Evolutionary conservation across 495 filamentous ascomycete genomes (phyloP), one percentile per base, ranked within the genome.

Genomic region (Neurospora discreta): DNA sequence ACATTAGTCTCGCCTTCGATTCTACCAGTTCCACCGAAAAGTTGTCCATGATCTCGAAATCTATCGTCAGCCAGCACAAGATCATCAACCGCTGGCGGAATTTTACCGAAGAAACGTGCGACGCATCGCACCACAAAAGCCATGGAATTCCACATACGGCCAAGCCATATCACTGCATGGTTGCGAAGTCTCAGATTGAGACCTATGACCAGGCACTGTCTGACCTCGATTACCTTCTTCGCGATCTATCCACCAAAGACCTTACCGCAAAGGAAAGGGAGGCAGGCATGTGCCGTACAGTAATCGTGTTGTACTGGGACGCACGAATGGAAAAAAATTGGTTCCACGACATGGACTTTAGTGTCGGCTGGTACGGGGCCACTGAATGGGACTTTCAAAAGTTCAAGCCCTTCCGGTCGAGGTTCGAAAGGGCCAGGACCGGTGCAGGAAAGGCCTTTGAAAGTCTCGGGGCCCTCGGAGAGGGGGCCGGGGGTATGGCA

Each of bases 121-220:
- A 46, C 43, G 43, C 43, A 0, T 1, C 9, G 9, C 9, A 46
- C 43, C 43, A 46, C n/a, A 13, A 13, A 11, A 46, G 0, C 8
- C n/a, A 11, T 9, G 3, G 0, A 0, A 20, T 5, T 0, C 1
- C 43, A 3, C 43, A 46, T 23, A 46, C 43, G 3, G 43, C 43
- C 3, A 46, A 0, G 43, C 43, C 43, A 0, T 46, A 46, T 46
- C 43, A 46, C 9, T 46, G 43, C 43, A 52, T 52, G 44, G 44
- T 52, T 2, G 9, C 20, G 0, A 4, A 52, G 44, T 52, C 44
- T 1, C 9, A 11, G 1, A 13, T 52, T 0, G 0, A 1, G 1
- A 52, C 44, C n/a, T 10, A 52, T 52, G 9, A 52, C 3, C 3
- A 23, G 10, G 20, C n/a, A 2, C 11, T 52, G 0, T 52, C 20